These are phyloP conservation scores for Saturnispora quitensis DNA, from an alignment of 805 yeast genomes.

Conservation along the genomic window DNA sequence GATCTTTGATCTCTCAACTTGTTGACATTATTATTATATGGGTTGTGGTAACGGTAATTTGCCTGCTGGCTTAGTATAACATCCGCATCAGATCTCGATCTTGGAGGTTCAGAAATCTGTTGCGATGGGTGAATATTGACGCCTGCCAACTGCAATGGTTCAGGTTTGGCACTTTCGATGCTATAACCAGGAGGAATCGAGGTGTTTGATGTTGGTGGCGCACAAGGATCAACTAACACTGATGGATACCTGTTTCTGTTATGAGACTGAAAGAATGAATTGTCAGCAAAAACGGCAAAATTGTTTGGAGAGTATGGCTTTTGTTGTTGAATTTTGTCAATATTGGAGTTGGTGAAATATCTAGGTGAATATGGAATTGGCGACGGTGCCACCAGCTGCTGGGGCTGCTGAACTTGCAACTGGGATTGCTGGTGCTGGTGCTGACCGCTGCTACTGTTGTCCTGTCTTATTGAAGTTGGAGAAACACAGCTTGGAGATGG, in stretches of 20 bases:
- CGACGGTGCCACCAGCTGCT: conserved; percentile 1
- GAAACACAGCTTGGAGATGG: neutral
- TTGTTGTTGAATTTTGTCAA: neutral
- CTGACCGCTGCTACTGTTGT: neutral
- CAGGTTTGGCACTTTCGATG: neutral
- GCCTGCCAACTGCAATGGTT: neutral
- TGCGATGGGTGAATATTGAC: neutral
- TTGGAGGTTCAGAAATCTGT: neutral
- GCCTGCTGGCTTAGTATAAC: neutral
- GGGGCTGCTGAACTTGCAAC: conserved; percentile 9
- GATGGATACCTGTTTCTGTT: conserved; percentile 39
- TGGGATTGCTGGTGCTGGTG: conserved; percentile 2
- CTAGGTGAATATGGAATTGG: neutral
- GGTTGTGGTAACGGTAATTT: neutral
- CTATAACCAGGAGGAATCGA: conserved; percentile 1
- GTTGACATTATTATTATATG: neutral
- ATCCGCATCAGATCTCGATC: conserved; percentile 3
- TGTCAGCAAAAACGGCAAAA: conserved; percentile 13
- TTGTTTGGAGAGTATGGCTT: conserved; percentile 12
- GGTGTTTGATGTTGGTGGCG: conserved; percentile 26
- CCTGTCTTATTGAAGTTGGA: neutral
- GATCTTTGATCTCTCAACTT: neutral
- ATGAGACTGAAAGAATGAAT: conserved; percentile 21
- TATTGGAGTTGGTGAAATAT: neutral
- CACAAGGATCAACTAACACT: conserved; percentile 40